Percentiles rank a stretch among this genome's conserved stretches.
Conservation (phyloP, 306 rosid species). For the Dryas alaskensis region DNA sequence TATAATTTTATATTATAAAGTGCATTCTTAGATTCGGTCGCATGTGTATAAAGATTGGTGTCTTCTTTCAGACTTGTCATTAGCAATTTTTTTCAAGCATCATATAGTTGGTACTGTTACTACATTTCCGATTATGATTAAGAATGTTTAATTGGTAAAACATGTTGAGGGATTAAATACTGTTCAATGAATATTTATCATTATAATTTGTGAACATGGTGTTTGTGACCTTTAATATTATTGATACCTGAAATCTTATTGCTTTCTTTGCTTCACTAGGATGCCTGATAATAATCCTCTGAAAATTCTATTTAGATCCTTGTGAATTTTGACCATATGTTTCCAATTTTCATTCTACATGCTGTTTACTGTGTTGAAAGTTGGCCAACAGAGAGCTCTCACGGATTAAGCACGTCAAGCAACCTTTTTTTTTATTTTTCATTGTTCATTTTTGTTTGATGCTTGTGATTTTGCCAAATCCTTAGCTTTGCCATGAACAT, state of each 20-base stretch:
- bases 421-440: accelerated
- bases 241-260: not conserved
- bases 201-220: not conserved
- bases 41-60: not conserved
- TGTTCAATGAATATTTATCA: not conserved
- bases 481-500: not conserved
- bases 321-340: no score
- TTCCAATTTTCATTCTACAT: no score
- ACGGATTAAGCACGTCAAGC: no score
- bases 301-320: not conserved
- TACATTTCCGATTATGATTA: not conserved
- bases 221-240: not conserved
- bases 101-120: not conserved
- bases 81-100: not conserved
- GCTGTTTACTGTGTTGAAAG: no score
- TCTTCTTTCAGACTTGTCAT: not conserved
- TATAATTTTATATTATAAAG: not conserved
- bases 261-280: not conserved
- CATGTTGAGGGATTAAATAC: not conserved
- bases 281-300: not conserved
- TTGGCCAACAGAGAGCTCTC: not conserved
- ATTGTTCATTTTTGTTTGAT: not conserved
- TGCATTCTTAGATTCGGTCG: not conserved
- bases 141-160: not conserved
- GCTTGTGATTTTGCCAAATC: not conserved